These are phyloP conservation scores for Drosera spatulata DNA, from an alignment of 179 eudicot species.

Conservation along the genomic window DNA sequence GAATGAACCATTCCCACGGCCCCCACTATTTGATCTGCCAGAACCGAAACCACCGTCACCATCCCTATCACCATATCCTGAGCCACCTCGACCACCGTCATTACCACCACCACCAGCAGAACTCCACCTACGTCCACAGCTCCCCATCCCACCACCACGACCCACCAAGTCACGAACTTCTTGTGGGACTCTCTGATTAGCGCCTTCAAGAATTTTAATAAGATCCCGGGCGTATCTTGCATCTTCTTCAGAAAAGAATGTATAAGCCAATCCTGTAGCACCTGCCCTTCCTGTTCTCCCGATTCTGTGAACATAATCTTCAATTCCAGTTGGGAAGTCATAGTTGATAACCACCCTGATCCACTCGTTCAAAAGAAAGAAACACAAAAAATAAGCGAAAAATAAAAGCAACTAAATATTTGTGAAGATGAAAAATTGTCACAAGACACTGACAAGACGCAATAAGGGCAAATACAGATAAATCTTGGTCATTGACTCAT, in stretches of 20 bases:
- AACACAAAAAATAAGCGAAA: not conserved
- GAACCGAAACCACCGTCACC: conserved; percentile 15
- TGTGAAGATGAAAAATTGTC: too few species aligned
- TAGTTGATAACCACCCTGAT: conserved; percentile 94
- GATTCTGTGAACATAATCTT: conserved; percentile 65
- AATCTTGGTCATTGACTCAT: too few species aligned
- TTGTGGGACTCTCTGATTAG: conserved; percentile 72
- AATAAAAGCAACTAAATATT: not conserved
- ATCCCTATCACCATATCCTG: conserved; percentile 40
- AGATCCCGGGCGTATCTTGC: conserved; percentile 82
- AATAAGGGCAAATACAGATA: too few species aligned
- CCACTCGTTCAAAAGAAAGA: not conserved
- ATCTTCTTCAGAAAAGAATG: conserved; percentile 79
- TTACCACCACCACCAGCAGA: conserved; percentile 57
- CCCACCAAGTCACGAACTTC: conserved; percentile 73
- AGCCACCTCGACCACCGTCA: conserved; percentile 51
- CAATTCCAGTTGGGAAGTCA: conserved; percentile 55
- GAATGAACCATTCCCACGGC: conserved; percentile 9
- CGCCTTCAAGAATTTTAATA: conserved; percentile 82
- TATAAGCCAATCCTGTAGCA: conserved; percentile 81
- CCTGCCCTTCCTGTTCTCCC: conserved; percentile 99
- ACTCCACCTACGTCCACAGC: conserved; percentile 55
- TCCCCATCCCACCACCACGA: conserved; percentile 69
- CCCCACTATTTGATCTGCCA: conserved; percentile 1
- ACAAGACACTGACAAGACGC: too few species aligned